Evolutionary conservation across 2,329 filamentous ascomycete genomes (phyloP), one percentile per base, ranked within the genome.

Genomic region (Simplicillium sp.): DNA sequence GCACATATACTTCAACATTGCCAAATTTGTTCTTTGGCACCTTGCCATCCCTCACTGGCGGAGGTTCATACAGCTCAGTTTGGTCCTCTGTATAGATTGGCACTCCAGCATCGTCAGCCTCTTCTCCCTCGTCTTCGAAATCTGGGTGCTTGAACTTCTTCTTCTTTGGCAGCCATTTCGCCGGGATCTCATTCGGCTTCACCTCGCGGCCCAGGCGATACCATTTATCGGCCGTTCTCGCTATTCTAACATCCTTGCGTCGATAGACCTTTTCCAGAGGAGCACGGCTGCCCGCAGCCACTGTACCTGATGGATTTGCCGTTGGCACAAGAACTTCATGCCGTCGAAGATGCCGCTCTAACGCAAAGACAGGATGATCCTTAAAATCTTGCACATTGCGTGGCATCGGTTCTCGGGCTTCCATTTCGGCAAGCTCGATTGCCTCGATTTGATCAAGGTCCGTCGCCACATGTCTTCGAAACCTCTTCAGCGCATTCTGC

Each of bases 1-100:
- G 82, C 11, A 95, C 88, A 57, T 90, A 97, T 32, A 94, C 75
- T 54, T 97, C 92, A 44, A 97, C 82, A 54, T 98, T 98, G 11
- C 88, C 88, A 59, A 87, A 98, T 14, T 83, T 81, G 56, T 98
- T 98, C 62, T 87, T 90, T 0, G 92, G 90, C 2, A 97, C 74
- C 11, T 71, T 68, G 1, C 88, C 89, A 39, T 80, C 65, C 3
- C 84, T 68, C 2, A 97, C 81, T 0, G 87, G 82, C 1, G 87
- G 84, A 1, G 90, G 77, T 11, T 75, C 62, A 59, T 94, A 97
- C 0, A 81, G 45, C 12, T 83, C 75, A 0, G 90, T 87, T 54
- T 87, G 80, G 8, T 77, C 71, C 14, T 69, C 56, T 0, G 68
- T 77, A 52, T 76, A 84, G 2, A 82, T 60, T 2, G 79, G 78